Conservation (phyloP, 129 eudicot genomes). For the Daucus carota region DNA sequence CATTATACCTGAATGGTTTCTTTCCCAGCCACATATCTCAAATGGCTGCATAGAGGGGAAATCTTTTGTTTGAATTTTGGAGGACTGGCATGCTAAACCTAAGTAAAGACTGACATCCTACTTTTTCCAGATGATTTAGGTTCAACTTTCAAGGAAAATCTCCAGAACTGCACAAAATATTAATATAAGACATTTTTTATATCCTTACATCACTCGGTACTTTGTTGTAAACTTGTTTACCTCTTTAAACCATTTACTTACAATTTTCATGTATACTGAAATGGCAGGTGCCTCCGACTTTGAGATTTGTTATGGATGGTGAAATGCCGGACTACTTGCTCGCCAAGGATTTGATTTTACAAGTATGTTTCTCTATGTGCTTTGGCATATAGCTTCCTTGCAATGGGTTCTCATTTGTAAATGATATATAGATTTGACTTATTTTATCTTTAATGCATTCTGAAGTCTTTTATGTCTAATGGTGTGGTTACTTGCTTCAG, state of each 20-base stretch:
- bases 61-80: background rate
- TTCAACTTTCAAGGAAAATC: background rate
- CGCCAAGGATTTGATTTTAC: constrained; percentile 94
- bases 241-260: background rate
- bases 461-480: background rate
- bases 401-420: background rate
- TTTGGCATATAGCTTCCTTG: background rate
- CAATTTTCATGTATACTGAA: background rate
- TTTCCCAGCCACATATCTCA: background rate
- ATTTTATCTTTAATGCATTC: background rate
- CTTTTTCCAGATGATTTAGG: background rate
- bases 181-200: background rate
- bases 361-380: constrained; percentile 39
- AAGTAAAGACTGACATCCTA: background rate
- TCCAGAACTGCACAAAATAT: background rate
- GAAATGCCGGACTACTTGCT: constrained; percentile 93
- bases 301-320: constrained; percentile 96
- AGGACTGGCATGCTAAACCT: background rate
- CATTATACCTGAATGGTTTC: background rate
- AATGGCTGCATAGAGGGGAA: background rate
- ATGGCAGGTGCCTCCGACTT: constrained; percentile 89
- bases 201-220: background rate
- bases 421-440: background rate
- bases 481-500: background rate
- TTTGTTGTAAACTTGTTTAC: background rate